Evolutionary conservation across 495 filamentous ascomycete species (phyloP).

Genomic region (Rusavskia elegans): DNA sequence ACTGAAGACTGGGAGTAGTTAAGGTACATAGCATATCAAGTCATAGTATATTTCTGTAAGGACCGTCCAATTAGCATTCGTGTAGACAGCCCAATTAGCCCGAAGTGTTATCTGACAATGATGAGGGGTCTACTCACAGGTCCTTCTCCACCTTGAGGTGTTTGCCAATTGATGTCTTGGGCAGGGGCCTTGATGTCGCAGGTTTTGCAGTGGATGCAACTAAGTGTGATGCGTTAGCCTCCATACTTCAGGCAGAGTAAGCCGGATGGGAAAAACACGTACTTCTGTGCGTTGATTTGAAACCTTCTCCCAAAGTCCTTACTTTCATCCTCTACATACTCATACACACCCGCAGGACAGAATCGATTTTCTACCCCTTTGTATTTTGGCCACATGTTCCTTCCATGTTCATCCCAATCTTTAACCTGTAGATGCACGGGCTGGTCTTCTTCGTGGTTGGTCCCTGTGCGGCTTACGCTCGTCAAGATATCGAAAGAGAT

Average conservation of each 20-base stretch:
- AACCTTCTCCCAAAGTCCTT: conserved; percentile 79
- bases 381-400: conserved; percentile 68
- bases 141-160: conserved; percentile 89
- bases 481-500: conserved; percentile 93
- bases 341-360: conserved; percentile 97
- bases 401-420: conserved; percentile 83
- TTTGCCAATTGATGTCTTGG: conserved; percentile 95
- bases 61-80: too few relatives aligned
- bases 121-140: conserved; percentile 22
- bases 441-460: conserved; percentile 98
- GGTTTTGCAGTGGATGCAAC: conserved; percentile 98
- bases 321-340: conserved; percentile 83
- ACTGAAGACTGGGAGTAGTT: too few relatives aligned
- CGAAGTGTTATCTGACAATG: too few relatives aligned
- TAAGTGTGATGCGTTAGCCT: conserved; percentile 16
- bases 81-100: too few relatives aligned
- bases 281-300: conserved; percentile 98
- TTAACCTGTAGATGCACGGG: conserved; percentile 87
- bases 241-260: not conserved
- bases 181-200: conserved; percentile 96
- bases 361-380: conserved; percentile 96
- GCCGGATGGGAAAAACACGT: conserved; percentile 24
- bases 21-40: conserved; percentile 24
- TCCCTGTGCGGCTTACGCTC: conserved; percentile 82
- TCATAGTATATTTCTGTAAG: conserved; percentile 70